These are phyloP conservation scores for Diplosphaera chodatii DNA, from an alignment of 139 green algal species.

Conservation along the genomic window DNA sequence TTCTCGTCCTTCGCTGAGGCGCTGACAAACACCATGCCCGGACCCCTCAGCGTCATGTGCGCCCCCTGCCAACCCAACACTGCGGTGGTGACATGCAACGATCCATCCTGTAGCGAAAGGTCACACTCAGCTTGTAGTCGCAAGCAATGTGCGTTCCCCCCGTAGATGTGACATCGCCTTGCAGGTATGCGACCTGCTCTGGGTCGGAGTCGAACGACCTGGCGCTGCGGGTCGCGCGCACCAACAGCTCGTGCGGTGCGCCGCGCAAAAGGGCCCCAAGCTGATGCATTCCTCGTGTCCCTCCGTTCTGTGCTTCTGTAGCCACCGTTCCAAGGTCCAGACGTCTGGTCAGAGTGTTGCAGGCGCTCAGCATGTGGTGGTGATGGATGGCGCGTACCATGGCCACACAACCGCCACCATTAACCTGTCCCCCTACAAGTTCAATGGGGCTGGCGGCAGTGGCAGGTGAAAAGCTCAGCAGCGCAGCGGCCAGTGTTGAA, in stretches of 20 bases:
- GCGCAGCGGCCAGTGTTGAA: too few species aligned
- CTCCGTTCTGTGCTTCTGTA: too few species aligned
- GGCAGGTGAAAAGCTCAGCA: slow-evolving; percentile 53
- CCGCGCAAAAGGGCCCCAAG: too few species aligned
- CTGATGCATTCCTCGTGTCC: too few species aligned
- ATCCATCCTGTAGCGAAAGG: too few species aligned
- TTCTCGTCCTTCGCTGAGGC: slow-evolving; percentile 38
- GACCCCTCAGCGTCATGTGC: slow-evolving; percentile 19
- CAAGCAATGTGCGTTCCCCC: too few species aligned
- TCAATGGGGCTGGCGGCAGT: slow-evolving; percentile 49
- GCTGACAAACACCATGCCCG: slow-evolving; percentile 50
- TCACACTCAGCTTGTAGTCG: too few species aligned
- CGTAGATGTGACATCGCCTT: too few species aligned
- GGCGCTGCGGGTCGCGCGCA: slow-evolving; percentile 48
- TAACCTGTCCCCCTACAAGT: slow-evolving; percentile 64
- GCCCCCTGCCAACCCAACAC: too few species aligned
- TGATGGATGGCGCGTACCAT: slow-evolving; percentile 71
- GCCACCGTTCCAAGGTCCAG: too few species aligned
- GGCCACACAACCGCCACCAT: slow-evolving; percentile 56
- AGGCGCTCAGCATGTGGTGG: slow-evolving; percentile 36
- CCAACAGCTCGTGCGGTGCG: not conserved
- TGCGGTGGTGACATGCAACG: too few species aligned
- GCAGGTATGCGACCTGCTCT: slow-evolving; percentile 19
- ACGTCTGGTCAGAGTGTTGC: too few species aligned
- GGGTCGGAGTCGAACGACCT: slow-evolving; percentile 75